Percentiles rank a stretch among this genome's conserved stretches.
Conservation (phyloP, 2,329 filamentous ascomycete species). For the Verticillium longisporum region DNA sequence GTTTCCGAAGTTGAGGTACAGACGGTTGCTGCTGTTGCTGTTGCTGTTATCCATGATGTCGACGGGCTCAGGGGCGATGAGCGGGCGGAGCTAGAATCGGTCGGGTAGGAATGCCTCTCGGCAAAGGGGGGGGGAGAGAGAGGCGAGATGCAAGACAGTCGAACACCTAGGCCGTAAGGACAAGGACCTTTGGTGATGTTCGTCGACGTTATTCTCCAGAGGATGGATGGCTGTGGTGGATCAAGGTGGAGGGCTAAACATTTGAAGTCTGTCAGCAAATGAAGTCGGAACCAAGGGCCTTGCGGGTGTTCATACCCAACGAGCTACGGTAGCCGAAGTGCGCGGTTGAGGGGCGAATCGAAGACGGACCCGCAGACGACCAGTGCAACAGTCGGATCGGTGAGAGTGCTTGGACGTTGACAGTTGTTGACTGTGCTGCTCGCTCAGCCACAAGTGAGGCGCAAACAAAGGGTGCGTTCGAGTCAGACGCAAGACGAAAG, state of each 20-base stretch:
- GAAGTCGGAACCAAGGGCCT: neutral
- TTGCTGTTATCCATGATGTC: constrained; percentile 40
- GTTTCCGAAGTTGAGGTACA: constrained; percentile 61
- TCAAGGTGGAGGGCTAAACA: neutral
- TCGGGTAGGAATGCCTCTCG: neutral
- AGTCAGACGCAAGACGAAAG: neutral
- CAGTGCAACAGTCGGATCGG: neutral
- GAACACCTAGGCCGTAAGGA: neutral
- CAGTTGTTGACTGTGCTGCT: neutral
- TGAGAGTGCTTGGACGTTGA: neutral
- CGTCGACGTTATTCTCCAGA: neutral
- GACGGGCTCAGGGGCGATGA: neutral
- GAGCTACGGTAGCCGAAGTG: neutral
- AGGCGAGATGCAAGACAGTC: neutral
- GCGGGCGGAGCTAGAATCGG: neutral
- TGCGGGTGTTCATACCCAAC: neutral
- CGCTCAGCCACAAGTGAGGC: neutral
- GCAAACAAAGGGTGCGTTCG: neutral
- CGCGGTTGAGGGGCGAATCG: neutral
- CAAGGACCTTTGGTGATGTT: neutral
- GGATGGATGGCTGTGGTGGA: neutral
- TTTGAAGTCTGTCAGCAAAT: neutral
- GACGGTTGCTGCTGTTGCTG: constrained; percentile 49
- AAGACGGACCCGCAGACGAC: neutral
- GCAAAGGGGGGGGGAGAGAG: neutral